Evolutionary conservation across 73 alveolate species (phyloP).

Genomic region (Paramecium bursaria): DNA sequence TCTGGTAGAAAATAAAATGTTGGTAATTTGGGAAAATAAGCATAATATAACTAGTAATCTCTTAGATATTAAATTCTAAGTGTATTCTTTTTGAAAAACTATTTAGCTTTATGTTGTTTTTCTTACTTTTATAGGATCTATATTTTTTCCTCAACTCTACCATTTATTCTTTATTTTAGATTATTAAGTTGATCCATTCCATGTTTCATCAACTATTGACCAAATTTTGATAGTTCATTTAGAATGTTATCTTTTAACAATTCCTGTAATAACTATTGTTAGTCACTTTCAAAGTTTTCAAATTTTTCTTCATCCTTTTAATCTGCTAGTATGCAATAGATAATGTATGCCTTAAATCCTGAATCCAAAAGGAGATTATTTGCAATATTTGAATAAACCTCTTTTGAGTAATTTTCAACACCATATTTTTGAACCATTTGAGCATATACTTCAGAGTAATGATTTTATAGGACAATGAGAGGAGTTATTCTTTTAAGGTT

Average conservation of each 20-base stretch:
- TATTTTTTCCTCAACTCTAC: conserved; percentile 43
- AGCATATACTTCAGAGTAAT: not conserved
- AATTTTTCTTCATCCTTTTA: conserved; percentile 36
- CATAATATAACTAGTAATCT: conserved; percentile 5
- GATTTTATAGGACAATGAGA: not conserved
- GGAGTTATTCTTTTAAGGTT: conserved; percentile 38
- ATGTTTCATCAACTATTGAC: conserved; percentile 39
- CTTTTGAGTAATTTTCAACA: conserved; percentile 1
- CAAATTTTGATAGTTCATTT: conserved; percentile 8
- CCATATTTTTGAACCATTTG: conserved; percentile 18
- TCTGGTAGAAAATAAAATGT: conserved; percentile 4
- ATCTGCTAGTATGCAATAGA: not conserved
- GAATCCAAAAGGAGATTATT: conserved; percentile 3
- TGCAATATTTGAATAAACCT: not conserved
- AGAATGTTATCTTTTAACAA: conserved; percentile 24
- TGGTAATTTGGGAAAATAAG: conserved; percentile 39
- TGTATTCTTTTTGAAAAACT: conserved; percentile 24
- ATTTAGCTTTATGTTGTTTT: conserved; percentile 7
- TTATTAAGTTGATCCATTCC: conserved; percentile 32
- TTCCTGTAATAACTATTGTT: conserved; percentile 5
- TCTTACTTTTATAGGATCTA: conserved; percentile 17
- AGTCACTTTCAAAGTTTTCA: not conserved
- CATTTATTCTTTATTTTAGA: conserved; percentile 7
- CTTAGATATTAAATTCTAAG: conserved; percentile 32
- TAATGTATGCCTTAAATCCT: conserved; percentile 52